Percentiles rank a stretch among this genome's conserved stretches.
phyloP scores from a whole-genome alignment of 257 asterid genomes.

The Jaltomata sinuosa region DNA sequence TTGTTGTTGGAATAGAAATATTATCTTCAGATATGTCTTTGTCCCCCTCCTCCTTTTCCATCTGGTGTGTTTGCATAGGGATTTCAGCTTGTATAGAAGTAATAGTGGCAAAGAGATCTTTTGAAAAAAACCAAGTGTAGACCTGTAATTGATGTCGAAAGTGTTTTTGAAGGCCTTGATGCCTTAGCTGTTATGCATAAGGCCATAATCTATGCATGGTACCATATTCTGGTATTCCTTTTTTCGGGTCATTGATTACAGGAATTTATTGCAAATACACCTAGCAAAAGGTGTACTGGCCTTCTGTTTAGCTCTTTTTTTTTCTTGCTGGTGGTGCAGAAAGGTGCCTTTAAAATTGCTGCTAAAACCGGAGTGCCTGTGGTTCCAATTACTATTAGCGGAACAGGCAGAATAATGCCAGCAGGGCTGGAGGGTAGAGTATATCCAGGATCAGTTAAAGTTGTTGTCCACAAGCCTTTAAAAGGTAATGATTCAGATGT shows the following conservation, averaged over 20 bases:
- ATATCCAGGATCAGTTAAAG: constrained; percentile 64
- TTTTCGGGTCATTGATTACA: neutral
- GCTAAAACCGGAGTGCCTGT: constrained; percentile 81
- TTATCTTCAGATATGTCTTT: neutral
- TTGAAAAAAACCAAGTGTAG: neutral
- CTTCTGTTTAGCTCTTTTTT: neutral
- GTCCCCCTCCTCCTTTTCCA: neutral
- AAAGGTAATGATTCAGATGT: constrained; percentile 46
- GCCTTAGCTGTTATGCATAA: neutral
- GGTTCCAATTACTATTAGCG: constrained; percentile 73
- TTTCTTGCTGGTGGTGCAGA: constrained; percentile 31
- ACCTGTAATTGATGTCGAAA: neutral
- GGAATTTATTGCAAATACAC: neutral
- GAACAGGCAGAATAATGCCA: constrained; percentile 92
- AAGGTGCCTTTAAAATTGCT: constrained; percentile 93
- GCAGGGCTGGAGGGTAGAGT: constrained; percentile 68
- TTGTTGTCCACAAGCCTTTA: constrained; percentile 59
- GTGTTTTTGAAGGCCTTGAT: neutral
- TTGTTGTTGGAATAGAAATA: neutral
- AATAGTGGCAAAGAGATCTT: neutral
- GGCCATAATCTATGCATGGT: neutral
- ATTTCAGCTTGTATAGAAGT: neutral
- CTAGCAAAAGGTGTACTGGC: neutral
- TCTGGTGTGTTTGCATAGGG: neutral
- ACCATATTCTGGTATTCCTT: neutral